phyloP scores from a whole-genome alignment of 2,329 filamentous ascomycete species.

The Colletotrichum costaricense region DNA sequence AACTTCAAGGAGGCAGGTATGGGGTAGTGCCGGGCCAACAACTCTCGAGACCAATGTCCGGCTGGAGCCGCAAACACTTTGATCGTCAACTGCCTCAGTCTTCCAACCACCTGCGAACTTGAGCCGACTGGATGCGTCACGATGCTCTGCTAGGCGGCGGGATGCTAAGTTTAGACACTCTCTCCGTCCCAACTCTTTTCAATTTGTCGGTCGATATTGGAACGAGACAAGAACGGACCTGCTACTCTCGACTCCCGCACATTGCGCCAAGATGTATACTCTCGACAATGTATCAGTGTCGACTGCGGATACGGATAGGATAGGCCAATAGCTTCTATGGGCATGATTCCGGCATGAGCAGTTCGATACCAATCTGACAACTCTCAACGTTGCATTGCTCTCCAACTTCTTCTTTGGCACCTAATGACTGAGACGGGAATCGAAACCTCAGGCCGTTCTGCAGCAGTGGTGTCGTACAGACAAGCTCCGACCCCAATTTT shows the following conservation, averaged over 20 bases:
- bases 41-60: constrained; percentile 1
- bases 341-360: background rate
- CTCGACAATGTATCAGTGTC: background rate
- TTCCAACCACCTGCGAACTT: background rate
- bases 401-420: background rate
- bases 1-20: background rate
- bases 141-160: background rate
- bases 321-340: background rate
- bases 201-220: background rate
- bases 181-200: background rate
- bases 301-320: background rate
- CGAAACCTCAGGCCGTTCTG: background rate
- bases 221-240: background rate
- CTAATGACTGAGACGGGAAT: background rate
- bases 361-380: background rate
- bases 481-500: background rate
- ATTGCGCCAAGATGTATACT: background rate
- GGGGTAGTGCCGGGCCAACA: background rate
- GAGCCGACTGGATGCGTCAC: background rate
- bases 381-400: constrained; percentile 21
- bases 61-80: constrained; percentile 22
- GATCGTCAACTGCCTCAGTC: background rate
- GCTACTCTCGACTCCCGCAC: background rate
- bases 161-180: background rate
- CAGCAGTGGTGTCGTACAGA: background rate